These are phyloP conservation scores for Aureobasidium namibiae DNA, from an alignment of 2,329 filamentous ascomycete genomes.

Conservation along the genomic window DNA sequence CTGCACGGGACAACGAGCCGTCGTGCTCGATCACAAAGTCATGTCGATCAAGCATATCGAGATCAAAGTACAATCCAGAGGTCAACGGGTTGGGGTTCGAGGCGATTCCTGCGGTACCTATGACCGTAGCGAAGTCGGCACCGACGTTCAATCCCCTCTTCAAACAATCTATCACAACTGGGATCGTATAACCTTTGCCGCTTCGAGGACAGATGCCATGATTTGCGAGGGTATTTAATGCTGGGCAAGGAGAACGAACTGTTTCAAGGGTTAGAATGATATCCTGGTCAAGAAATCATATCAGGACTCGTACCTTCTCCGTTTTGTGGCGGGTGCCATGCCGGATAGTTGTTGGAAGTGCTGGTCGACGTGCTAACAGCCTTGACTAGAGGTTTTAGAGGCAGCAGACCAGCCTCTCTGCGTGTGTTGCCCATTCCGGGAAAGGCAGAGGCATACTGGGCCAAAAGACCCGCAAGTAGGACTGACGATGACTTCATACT, in stretches of 20 bases:
- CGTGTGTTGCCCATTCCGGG: conserved; percentile 8
- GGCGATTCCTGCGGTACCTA: conserved; percentile 8
- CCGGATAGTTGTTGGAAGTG: background rate
- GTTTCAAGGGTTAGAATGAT: conserved; percentile 22
- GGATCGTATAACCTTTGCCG: conserved; percentile 14
- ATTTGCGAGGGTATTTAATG: conserved; percentile 9
- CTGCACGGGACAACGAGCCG: conserved; percentile 26
- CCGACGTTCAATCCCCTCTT: conserved; percentile 10
- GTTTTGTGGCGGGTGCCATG: conserved; percentile 6
- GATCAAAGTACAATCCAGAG: conserved; percentile 8
- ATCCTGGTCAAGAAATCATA: background rate
- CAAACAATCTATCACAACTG: conserved; percentile 4
- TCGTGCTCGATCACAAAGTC: conserved; percentile 29
- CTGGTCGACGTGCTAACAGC: background rate
- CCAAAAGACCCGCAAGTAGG: background rate
- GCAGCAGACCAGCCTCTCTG: background rate
- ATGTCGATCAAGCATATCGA: conserved; percentile 13
- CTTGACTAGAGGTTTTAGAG: background rate
- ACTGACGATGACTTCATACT: background rate
- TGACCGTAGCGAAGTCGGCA: background rate
- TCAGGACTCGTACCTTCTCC: background rate
- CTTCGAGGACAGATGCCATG: conserved; percentile 13
- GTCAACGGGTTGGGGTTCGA: conserved; percentile 11
- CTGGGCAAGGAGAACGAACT: conserved; percentile 13
- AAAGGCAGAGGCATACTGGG: conserved; percentile 1